Evolutionary conservation across 169 alveolate species (phyloP), one percentile per base, ranked within the genome.

Genomic region (Babesia sp.): DNA sequence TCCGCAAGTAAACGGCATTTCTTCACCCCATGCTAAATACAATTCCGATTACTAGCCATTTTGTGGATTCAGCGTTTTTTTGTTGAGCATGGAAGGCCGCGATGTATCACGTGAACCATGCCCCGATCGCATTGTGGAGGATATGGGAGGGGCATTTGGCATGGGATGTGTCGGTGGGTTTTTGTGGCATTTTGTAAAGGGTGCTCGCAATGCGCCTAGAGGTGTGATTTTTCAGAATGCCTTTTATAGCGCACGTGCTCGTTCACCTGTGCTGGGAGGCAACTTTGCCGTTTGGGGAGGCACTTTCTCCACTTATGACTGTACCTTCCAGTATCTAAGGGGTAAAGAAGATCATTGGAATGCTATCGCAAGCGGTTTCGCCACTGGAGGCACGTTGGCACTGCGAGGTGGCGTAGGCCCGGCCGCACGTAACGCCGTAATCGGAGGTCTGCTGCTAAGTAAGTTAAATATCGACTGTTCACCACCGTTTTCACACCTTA

Each of bases 231-330:
- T 95, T 46, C 85, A 93, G 58, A 95, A 95, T 36, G 99, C 98
- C n/a, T 74, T 96, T 68, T 92, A 91, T 60, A 91, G 93, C 83
- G 98, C 96, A 12, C 91, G 96, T 57, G 83, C 91, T 48, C 78
- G 96, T 31, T 96, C 98, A 16, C 98, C 99, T 8, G 90, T 94
- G 51, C 92, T 96, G 14, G 99, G 99, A 33, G 97, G 95, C 1
- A 92, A 92, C 70, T 95, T 96, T 76, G 99, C 99, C 51, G 95
- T 95, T 77, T 96, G 99, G 99, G 98, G 99, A 14, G 99, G 98
- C 36, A 91, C 96, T 46, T 96, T 95, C 79, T 92, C 97, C 58
- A 80, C 97, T 31, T 94, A 90, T 71, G 98, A 95, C 88, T 95
- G 99, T 71, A 83, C 96, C 18, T 85, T 95, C 75, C 95, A 93